These are phyloP conservation scores for Coriaria nepalensis DNA, from an alignment of 306 rosid species.

Conservation along the genomic window DNA sequence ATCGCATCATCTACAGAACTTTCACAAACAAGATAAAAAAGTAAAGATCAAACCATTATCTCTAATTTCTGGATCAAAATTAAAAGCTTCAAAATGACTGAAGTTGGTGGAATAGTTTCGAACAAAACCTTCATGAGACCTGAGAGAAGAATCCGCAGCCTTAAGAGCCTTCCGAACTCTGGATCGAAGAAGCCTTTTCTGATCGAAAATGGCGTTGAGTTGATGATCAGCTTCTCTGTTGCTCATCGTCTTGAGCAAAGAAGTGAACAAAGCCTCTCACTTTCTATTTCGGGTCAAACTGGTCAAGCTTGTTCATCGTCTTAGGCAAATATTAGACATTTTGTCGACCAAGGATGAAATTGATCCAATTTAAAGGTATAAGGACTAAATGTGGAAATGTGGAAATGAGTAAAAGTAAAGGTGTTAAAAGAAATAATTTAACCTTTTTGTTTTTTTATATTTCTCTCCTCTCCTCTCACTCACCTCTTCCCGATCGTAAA, in stretches of 20 bases:
- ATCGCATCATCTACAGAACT: slow-evolving; percentile 38
- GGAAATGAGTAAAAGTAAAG: too few species aligned
- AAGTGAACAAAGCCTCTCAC: not conserved
- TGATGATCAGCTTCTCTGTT: slow-evolving; percentile 12
- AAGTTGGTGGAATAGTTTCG: not conserved
- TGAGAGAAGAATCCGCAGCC: slow-evolving; percentile 47
- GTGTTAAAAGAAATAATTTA: too few species aligned
- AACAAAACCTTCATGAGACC: slow-evolving; percentile 68
- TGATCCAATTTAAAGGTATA: too few species aligned
- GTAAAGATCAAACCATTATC: not conserved
- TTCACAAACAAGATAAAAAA: not conserved
- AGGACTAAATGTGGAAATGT: too few species aligned
- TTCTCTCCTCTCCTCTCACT: not conserved
- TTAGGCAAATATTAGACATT: too few species aligned
- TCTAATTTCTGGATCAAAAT: not conserved
- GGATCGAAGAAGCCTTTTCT: slow-evolving; percentile 50
- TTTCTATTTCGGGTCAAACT: too few species aligned
- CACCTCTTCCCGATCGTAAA: not conserved
- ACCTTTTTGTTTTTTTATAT: too few species aligned
- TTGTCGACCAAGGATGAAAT: too few species aligned
- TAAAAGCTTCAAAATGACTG: not conserved
- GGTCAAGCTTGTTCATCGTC: too few species aligned
- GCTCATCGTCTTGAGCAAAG: slow-evolving; percentile 12
- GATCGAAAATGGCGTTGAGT: slow-evolving; percentile 44
- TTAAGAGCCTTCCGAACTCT: slow-evolving; percentile 61